Evolutionary conservation across 352 stramenopile genomes (phyloP), one percentile per base, ranked within the genome.

Genomic region (Globisporangium irregulare): DNA sequence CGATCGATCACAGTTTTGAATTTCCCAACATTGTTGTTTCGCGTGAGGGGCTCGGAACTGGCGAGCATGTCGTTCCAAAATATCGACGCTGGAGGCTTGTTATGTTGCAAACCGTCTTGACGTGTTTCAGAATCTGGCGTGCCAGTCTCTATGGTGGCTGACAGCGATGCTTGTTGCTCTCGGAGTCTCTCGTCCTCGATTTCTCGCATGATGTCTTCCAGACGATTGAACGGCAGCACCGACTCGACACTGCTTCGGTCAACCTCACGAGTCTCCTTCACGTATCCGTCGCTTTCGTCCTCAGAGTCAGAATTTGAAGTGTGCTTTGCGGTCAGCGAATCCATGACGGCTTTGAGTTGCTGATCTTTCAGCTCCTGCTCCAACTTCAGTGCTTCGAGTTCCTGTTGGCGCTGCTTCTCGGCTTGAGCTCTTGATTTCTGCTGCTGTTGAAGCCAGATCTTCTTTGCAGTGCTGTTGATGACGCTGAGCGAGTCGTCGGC

Each of bases 401-500:
- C 57, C 8, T 43, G 34, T 12, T 72, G 59, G 0, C n/a, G 59
- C 25, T 61, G 14, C 15, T 50, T 14, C 1, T 61, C 68, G 0
- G 36, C 54, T 27, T 69, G 34, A 14, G 41, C 63, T 27, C 72
- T 56, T 18, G 59, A 56, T 50, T 59, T 66, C 25, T 85, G 69
- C 55, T 90, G 82, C 59, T 91, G 72, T 8, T 79, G 29, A 9
- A 76, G 62, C 59, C 80, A 90, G 14, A 88, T n/a, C 24, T 74
- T 74, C 51, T 79, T 78, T 22, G 85, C 85, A 29, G 74, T 70
- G 32, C 78, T 68, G 24, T 91, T 75, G 53, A 93, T 77, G 9
- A 93, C 82, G 64, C 82, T 93, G 8, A 93, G 75, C n/a, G 84
- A 90, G 64, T 91, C 85, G 32, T 93, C 83, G 2, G 78, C 79